Evolutionary conservation across 805 yeast species (phyloP), one percentile per base, ranked within the genome.

Genomic region (Starmera pachycereana): DNA sequence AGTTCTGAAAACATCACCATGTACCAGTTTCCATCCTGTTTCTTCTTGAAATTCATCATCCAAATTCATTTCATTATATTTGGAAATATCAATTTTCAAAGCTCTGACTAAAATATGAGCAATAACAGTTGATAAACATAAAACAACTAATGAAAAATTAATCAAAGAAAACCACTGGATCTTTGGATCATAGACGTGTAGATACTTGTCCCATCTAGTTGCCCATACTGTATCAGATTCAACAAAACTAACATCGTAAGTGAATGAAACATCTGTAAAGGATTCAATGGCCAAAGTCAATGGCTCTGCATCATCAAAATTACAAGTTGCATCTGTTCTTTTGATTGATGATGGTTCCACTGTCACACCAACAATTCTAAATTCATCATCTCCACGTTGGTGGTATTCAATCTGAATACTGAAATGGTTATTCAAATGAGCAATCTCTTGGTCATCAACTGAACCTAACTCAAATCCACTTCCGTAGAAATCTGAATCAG

Each of bases 131-230:
- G 92, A 81, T 46, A 92, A 68, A 48, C 84, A 74, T 9, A 85
- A 45, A 8, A 88, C 96, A 52, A 90, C 76, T 40, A 89, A 60
- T 4, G 95, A 78, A 46, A 94, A 87, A 63, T 88, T 88, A 49
- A 88, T 65, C 51, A 92, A 74, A 2, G 97, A 87, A 53, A 88
- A 85, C 97, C 97, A 90, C 65, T 92, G 97, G 51, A 92, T 84
- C 56, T 82, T 81, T 42, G 97, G 94, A 56, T 86, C 95, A 58
- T 80, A 83, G 19, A 84, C 92, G 52, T 86, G 94, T 53, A 92
- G 69, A 58, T 92, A 92, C 61, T 87, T 86, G 61, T 92, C 98
- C 98, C 98, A 92, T 65, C 98, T 79, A 3, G 97, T 90, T 29
- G 97, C 97, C 97, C 97, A 92, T 4, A 78, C 76, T 3, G 92